A percentile compares a stretch with the other conserved stretches of the same genome.
phyloP scores from a whole-genome alignment of 768 basidiomycete species.

The Coprinellus micaceus region DNA sequence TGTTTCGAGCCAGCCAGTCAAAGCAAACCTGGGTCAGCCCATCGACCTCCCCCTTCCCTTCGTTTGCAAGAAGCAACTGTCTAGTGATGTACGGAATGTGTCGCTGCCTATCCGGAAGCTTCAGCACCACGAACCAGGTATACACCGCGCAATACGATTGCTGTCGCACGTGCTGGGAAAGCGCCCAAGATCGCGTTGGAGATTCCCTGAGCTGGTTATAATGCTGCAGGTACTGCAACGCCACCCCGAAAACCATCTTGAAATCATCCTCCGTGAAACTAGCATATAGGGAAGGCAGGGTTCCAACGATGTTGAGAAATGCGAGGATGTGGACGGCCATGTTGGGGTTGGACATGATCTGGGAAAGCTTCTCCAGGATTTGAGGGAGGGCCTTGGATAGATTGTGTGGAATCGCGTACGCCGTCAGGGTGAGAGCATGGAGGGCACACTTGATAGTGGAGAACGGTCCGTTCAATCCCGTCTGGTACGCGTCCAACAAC shows the following conservation, averaged over 20 bases:
- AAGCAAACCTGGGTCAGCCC: slow-evolving; percentile 94
- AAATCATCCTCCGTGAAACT: slow-evolving; percentile 91
- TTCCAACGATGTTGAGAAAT: slow-evolving; percentile 83
- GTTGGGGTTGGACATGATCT: slow-evolving; percentile 91
- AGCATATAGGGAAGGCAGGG: slow-evolving; percentile 71
- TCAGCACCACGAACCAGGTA: slow-evolving; percentile 89
- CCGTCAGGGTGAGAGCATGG: slow-evolving; percentile 81
- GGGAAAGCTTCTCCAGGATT: slow-evolving; percentile 82
- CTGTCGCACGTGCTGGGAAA: slow-evolving; percentile 88
- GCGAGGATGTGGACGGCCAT: slow-evolving; percentile 97
- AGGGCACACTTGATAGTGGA: slow-evolving; percentile 85
- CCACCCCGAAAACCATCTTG: slow-evolving; percentile 92
- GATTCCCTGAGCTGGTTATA: slow-evolving; percentile 67
- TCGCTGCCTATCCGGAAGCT: slow-evolving; percentile 72
- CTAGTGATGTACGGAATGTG: slow-evolving; percentile 85
- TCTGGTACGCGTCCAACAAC: slow-evolving; percentile 70
- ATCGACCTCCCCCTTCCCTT: slow-evolving; percentile 68
- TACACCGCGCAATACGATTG: slow-evolving; percentile 90
- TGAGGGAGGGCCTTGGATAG: slow-evolving; percentile 75
- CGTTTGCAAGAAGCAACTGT: slow-evolving; percentile 83
- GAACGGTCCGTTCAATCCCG: slow-evolving; percentile 64
- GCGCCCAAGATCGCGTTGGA: slow-evolving; percentile 71
- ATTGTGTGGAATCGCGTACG: slow-evolving; percentile 81
- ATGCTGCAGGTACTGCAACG: slow-evolving; percentile 87
- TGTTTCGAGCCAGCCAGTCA: slow-evolving; percentile 94